These are phyloP conservation scores for Zygosaccharomyces bailii DNA, from an alignment of 805 yeast genomes.

Conservation along the genomic window DNA sequence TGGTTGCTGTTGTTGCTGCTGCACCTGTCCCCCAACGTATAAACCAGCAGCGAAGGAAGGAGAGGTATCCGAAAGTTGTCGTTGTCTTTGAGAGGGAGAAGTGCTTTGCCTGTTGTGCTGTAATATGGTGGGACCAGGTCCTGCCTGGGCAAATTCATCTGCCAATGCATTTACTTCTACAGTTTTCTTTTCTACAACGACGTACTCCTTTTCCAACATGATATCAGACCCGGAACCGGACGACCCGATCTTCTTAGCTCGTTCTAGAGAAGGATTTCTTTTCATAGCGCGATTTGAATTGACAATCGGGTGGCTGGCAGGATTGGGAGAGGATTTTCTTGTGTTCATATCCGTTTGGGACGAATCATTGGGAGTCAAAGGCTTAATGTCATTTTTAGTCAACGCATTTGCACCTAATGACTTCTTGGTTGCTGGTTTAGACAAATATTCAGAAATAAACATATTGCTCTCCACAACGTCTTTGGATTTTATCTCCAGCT, in stretches of 20 bases:
- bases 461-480: constrained; percentile 64
- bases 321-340: not conserved
- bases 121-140: constrained; percentile 12
- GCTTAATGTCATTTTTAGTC: constrained; percentile 14
- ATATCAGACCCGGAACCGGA: constrained; percentile 40
- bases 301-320: not conserved
- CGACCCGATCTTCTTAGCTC: constrained; percentile 10
- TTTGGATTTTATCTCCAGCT: constrained; percentile 61
- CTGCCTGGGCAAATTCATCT: constrained; percentile 66
- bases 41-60: constrained; percentile 4
- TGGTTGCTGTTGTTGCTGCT: constrained; percentile 19
- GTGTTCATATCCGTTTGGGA: constrained; percentile 7
- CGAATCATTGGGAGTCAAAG: constrained; percentile 18
- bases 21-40: constrained; percentile 7
- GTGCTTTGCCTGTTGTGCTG: constrained; percentile 9
- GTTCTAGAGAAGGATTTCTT: constrained; percentile 12
- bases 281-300: constrained; percentile 7
- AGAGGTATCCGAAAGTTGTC: constrained; percentile 1
- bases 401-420: constrained; percentile 13
- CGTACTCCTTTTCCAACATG: constrained; percentile 77
- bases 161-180: constrained; percentile 96
- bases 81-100: constrained; percentile 8
- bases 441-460: constrained; percentile 78
- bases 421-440: constrained; percentile 29
- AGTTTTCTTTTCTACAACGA: constrained; percentile 88